These are phyloP conservation scores for Talinum fruticosum DNA, from an alignment of 148 eudicot genomes.

Conservation along the genomic window DNA sequence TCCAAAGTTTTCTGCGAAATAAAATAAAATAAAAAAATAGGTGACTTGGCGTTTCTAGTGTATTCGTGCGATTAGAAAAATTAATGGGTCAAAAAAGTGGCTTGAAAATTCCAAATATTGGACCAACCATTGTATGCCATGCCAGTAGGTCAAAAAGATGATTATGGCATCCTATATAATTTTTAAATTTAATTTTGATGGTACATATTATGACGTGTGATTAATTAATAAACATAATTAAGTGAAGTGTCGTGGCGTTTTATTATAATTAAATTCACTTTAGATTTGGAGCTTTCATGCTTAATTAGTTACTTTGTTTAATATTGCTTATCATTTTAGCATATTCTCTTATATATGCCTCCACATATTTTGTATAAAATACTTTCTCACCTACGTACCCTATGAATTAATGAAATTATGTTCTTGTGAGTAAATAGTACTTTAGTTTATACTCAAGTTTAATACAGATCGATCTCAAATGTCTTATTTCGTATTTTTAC, in stretches of 20 bases:
- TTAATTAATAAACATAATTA: not conserved
- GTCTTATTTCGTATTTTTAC: too few species aligned
- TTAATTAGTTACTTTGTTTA: not conserved
- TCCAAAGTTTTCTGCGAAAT: not conserved
- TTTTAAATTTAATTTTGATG: not conserved
- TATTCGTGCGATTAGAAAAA: not conserved
- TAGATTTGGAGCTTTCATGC: not conserved
- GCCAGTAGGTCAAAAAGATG: not conserved
- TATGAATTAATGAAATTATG: not conserved
- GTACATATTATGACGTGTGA: not conserved
- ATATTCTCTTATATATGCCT: not conserved
- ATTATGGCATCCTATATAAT: not conserved
- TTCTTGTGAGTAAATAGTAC: not conserved
- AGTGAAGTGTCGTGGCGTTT: not conserved
- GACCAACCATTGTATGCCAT: not conserved
- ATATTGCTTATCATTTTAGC: not conserved
- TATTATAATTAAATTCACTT: not conserved
- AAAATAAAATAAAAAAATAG: not conserved
- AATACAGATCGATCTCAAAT: too few species aligned
- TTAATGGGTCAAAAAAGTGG: not conserved
- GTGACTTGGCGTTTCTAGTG: not conserved
- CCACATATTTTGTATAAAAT: too few species aligned
- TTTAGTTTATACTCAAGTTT: too few species aligned
- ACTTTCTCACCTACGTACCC: too few species aligned
- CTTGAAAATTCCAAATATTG: not conserved